Base-by-base conservation (phyloP, 1,139 yeast genomes). In the Hyphopichia fennica region DNA sequence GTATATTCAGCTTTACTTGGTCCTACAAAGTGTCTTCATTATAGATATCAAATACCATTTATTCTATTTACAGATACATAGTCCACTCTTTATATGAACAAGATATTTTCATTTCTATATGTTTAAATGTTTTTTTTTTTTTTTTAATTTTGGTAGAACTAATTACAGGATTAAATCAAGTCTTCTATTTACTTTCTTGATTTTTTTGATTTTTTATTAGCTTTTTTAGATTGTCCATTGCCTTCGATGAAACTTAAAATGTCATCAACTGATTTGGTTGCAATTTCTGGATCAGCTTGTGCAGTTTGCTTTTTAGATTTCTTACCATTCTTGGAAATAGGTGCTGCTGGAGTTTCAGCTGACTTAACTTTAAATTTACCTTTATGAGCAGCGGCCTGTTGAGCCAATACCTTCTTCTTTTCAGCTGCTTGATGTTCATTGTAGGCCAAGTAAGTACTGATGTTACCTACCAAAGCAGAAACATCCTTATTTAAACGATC, bases 181-280 rank as follows among this genome's bases (percentile, higher is more conserved):
- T 40, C 31, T 44, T 42, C 38, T 48, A 42, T 38, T 46, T 50
- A 50, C 51, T 48, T 50, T 43, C 50, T 48, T 17, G 45, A 37
- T 35, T 50, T 50, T 41, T 50, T 48, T 30, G 51, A 41, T 41
- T 46, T 47, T 47, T 50, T 49, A 31, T 36, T 35, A 39, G 50
- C 50, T 45, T 53, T 52, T 17, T 45, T 43, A 43, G 49, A 49
- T 38, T 50, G 47, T 18, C 46, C 20, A 39, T 47, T 50, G 37
- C 86, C 87, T 59, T 82, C 85, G 53, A 85, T 82, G 54, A 78
- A 85, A 40, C 73, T 72, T 65, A 84, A 69, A 48, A 85, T 78
- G 45, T 84, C 91, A 41, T 84, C 91, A 44, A 84, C 77, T 16
- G 87, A 80, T 60, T 81, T 72, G 40, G 67, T 64, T 13, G 84